Base-by-base conservation (phyloP, 192 early-diverging fungal genomes). In the Tieghemiomyces parasiticus region DNA sequence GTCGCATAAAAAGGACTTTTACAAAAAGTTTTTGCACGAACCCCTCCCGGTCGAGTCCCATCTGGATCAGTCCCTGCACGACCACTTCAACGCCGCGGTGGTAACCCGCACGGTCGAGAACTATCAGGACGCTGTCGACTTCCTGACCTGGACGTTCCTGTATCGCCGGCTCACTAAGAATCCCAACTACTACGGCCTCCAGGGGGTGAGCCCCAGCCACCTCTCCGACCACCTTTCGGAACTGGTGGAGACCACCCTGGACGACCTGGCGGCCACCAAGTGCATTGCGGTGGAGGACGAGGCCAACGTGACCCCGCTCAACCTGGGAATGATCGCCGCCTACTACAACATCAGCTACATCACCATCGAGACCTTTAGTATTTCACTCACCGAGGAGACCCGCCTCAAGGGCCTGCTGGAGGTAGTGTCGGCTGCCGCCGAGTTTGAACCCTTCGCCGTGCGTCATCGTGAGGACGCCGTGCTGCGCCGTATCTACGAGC, bases 51-150 rank as follows among this genome's bases (percentile, higher is more conserved):
- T 99, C 6, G 96, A 99, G 61, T 92, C 89, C 8, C 92, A 93
- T 49, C 70, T 99, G 63, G 91, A 99, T 61, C 85, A 86, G 49
- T 87, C 87, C 65, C 72, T 99, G 64, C 93, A 96, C 66, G 94
- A 99, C 61, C 90, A 91, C 71, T 91, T 99, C 74, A 95, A 94
- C 70, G 90, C 91, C 24, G 96, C 97, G 64, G 84, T 96, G 61
- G 93, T 91, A 0, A 93, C 92, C 32, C 87, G 88, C 65, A 92
- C 91, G 0, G 92, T 99, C 46, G 85, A 87, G 67, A 94, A 87
- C 69, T 97, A 95, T 77, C 92, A 99, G 67, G 94, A 97, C 66
- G 96, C 96, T 0, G 92, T 99, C 0, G 96, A 99, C 60, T 99
- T 97, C 59, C 71, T 99, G 58, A 99, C 96, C 0, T 99, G 96